These are phyloP conservation scores for Peltaster fructicola DNA, from an alignment of 2,329 filamentous ascomycete species.

Conservation along the genomic window DNA sequence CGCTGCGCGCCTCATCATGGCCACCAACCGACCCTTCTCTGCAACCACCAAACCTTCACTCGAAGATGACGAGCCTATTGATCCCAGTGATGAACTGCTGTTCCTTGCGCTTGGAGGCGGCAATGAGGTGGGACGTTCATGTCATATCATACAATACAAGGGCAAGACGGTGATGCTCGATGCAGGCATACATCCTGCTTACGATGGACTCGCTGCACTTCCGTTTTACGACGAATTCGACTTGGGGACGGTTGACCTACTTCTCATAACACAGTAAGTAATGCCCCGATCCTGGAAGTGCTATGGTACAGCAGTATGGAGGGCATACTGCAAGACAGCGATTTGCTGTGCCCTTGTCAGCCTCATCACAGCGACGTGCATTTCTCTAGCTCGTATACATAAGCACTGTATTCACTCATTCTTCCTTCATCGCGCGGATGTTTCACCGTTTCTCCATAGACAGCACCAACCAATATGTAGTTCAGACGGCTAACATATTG, in stretches of 20 bases:
- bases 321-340: no score
- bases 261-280: conserved; percentile 99
- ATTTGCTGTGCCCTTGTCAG: no score
- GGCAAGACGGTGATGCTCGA: conserved; percentile 99
- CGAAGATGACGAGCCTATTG: conserved; percentile 65
- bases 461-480: no score
- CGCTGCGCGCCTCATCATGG: conserved; percentile 39
- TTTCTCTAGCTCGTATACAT: no score
- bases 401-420: no score
- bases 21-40: conserved; percentile 55
- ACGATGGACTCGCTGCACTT: conserved; percentile 80
- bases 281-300: no score
- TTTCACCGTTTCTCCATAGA: no score
- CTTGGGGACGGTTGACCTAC: conserved; percentile 87
- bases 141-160: conserved; percentile 97
- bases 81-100: conserved; percentile 83
- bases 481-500: conserved; percentile 4
- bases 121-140: conserved; percentile 92
- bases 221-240: conserved; percentile 99
- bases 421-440: no score
- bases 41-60: conserved; percentile 51
- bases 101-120: conserved; percentile 89
- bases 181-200: conserved; percentile 89
- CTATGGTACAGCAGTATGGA: no score
- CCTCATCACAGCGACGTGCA: no score